phyloP scores from a whole-genome alignment of 2,329 filamentous ascomycete genomes.

The Xylaria sp. region DNA sequence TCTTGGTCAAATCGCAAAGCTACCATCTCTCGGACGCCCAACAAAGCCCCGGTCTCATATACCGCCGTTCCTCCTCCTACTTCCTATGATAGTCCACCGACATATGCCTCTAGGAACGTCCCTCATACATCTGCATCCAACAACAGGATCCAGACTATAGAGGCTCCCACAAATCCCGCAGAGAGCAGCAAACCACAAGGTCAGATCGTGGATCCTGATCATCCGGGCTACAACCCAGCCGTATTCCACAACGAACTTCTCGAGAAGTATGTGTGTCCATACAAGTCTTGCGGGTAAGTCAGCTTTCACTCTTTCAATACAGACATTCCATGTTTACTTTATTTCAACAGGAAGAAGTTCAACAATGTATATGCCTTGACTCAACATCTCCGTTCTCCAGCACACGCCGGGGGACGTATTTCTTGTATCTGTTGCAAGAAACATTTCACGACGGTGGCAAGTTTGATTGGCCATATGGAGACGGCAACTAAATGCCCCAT shows the following conservation, averaged over 20 bases:
- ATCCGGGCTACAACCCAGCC: constrained; percentile 31
- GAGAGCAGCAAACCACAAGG: neutral
- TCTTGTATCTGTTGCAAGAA: constrained; percentile 59
- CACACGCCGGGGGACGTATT: constrained; percentile 53
- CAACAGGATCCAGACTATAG: constrained; percentile 11
- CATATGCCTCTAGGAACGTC: neutral
- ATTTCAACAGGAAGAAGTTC: constrained; percentile 55
- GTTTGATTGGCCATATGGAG: constrained; percentile 63
- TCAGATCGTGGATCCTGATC: constrained; percentile 25
- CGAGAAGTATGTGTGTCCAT: constrained; percentile 33
- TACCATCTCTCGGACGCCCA: neutral
- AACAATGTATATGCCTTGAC: constrained; percentile 50
- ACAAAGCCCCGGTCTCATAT: neutral
- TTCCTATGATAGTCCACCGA: constrained; percentile 3
- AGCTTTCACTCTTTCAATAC: neutral
- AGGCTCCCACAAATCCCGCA: neutral
- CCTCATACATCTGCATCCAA: neutral
- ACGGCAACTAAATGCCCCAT: constrained; percentile 47
- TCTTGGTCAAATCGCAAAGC: constrained; percentile 15
- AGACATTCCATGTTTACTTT: constrained; percentile 32
- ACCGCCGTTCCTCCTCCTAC: constrained; percentile 29
- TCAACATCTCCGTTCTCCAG: constrained; percentile 57
- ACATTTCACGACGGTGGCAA: constrained; percentile 55
- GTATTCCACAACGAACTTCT: constrained; percentile 26
- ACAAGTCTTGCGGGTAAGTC: constrained; percentile 36